Evolutionary conservation across 2,329 filamentous ascomycete species (phyloP), one percentile per base, ranked within the genome.

Genomic region (Phyllosticta ampelicida): DNA sequence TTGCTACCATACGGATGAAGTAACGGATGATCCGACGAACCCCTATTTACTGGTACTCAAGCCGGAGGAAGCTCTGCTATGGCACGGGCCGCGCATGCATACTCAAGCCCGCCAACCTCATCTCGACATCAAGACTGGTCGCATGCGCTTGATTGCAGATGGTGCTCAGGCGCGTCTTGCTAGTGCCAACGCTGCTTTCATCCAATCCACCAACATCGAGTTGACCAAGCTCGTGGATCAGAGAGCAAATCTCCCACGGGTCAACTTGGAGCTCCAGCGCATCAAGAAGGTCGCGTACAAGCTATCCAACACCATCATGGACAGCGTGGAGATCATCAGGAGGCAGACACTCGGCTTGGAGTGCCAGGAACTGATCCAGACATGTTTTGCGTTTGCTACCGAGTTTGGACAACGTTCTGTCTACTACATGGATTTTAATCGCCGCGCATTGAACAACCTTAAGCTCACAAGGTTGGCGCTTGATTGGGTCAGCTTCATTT

Each of bases 401-500:
- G 94, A 99, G 70, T 99, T 99, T 64, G 94, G 94, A 51, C 92
- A 96, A 70, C 86, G 94, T 63, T 96, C 92, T 1, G 82, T 96
- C 54, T 84, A 94, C 19, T 95, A 95, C 75, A 94, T 99, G 85
- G 94, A 99, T 73, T 87, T 89, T 71, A 97, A 96, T 69, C 80
- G 94, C 58, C 86, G 92, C 54, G 89, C 95, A 64, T 95, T 97
- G 89, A 97, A 97, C 75, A 96, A 96, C 71, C 80, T 95, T 64
- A 96, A 95, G 71, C 81, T 99, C 58, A 95, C 92, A 11, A 89
- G 95, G 68, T 79, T 99, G 56, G 90, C 91, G 3, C 78, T 99
- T 10, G 92, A 99, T 70, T 99, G 94, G 94, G 88, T 99, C 16
- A 91, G 89, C 68, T 99, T 99, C 72, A 94, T 99, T 64, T 96